These are phyloP conservation scores for Dacryopinax primogenitus DNA, from an alignment of 768 basidiomycete genomes.

Conservation along the genomic window DNA sequence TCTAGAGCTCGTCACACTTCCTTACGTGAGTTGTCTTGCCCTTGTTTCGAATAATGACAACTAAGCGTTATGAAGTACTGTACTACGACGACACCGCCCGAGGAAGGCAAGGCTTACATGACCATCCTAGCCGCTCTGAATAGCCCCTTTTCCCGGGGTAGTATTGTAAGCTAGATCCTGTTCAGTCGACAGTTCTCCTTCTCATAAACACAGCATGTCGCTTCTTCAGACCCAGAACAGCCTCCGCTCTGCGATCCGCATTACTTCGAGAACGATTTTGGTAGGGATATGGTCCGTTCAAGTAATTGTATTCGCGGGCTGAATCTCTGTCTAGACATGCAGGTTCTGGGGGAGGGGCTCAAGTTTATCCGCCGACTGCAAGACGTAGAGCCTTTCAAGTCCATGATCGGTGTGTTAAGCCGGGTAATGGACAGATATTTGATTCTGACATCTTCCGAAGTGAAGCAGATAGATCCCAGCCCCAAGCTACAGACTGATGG, in stretches of 20 bases:
- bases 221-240: slow-evolving; percentile 26
- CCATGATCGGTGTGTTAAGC: slow-evolving; percentile 18
- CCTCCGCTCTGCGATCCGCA: slow-evolving; percentile 32
- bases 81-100: slow-evolving; percentile 18
- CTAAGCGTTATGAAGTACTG: not conserved
- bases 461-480: slow-evolving; percentile 28
- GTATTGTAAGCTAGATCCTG: slow-evolving; percentile 29
- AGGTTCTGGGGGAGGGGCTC: slow-evolving; percentile 27
- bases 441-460: not conserved
- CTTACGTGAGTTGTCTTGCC: not conserved
- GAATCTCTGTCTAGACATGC: slow-evolving; percentile 16
- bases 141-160: slow-evolving; percentile 38
- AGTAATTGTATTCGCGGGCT: not conserved
- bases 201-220: slow-evolving; percentile 15
- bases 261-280: slow-evolving; percentile 34
- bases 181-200: not conserved
- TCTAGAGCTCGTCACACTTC: not conserved
- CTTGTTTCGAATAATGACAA: not conserved
- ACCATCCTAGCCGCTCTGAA: slow-evolving; percentile 30
- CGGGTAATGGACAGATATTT: not conserved
- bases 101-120: slow-evolving; percentile 34
- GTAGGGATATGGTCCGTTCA: slow-evolving; percentile 22
- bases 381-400: slow-evolving; percentile 24
- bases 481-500: slow-evolving; percentile 25
- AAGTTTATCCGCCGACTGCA: slow-evolving; percentile 24